phyloP scores from a whole-genome alignment of 805 yeast genomes.

The Candida endomychidarum region DNA sequence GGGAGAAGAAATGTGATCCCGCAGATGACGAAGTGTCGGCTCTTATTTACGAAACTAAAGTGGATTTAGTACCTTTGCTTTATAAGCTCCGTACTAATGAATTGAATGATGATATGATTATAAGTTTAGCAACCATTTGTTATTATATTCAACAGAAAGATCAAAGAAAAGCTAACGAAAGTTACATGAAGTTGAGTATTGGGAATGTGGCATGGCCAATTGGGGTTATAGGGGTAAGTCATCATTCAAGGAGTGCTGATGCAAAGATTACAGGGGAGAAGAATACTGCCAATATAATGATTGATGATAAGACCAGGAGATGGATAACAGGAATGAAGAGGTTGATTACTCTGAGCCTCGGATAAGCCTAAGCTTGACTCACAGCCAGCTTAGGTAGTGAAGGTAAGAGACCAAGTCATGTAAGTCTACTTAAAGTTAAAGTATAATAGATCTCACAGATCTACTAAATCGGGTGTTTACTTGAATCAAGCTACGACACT shows the following conservation, averaged over 20 bases:
- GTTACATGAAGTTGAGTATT: constrained; percentile 72
- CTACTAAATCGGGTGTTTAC: no score
- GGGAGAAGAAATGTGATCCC: constrained; percentile 42
- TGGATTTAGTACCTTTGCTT: constrained; percentile 52
- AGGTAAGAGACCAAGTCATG: no score
- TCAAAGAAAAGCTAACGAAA: constrained; percentile 56
- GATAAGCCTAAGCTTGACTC: no score
- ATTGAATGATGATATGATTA: constrained; percentile 47
- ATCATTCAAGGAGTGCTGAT: constrained; percentile 71
- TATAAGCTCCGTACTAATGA: constrained; percentile 34
- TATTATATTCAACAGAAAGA: constrained; percentile 57
- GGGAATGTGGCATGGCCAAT: constrained; percentile 94
- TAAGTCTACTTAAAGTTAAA: no score
- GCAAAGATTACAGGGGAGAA: constrained; percentile 52
- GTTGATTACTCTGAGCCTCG: constrained; percentile 46
- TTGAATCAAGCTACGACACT: no score
- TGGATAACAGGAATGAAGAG: constrained; percentile 81
- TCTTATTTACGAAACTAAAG: constrained; percentile 35
- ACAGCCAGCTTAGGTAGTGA: no score
- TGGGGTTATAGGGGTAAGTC: constrained; percentile 77
- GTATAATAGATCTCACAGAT: no score
- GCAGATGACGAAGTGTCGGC: constrained; percentile 9
- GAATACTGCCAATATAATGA: constrained; percentile 68
- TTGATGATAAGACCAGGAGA: constrained; percentile 67
- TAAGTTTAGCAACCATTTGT: constrained; percentile 59